Evolutionary conservation across 192 early-diverging fungal species (phyloP).

Genomic region (Anaeromyces robustus): DNA sequence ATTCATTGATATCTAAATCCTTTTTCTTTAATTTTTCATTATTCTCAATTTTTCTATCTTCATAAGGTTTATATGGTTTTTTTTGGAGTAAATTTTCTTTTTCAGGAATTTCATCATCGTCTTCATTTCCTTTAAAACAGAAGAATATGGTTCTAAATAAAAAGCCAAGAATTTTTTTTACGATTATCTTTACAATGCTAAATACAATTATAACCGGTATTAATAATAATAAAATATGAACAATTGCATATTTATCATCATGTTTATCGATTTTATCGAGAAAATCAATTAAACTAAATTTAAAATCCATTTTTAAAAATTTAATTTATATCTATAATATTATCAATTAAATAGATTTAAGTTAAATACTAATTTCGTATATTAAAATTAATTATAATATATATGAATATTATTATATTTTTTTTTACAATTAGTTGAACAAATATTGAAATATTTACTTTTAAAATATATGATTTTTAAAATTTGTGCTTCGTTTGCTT

Average conservation of each 20-base stretch:
- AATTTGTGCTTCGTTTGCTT: too few species aligned
- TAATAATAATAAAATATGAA: background rate
- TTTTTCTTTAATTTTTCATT: background rate
- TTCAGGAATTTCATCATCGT: background rate
- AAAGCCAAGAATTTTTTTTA: background rate
- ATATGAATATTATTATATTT: too few species aligned
- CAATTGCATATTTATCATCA: background rate
- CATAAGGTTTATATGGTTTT: background rate
- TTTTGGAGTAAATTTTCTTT: background rate
- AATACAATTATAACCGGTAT: background rate
- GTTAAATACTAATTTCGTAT: too few species aligned
- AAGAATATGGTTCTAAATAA: background rate
- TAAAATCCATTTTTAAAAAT: background rate
- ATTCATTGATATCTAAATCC: background rate
- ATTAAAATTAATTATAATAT: too few species aligned
- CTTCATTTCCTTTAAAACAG: background rate
- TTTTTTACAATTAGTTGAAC: too few species aligned
- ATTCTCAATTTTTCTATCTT: background rate
- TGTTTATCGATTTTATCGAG: background rate
- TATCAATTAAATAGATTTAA: too few species aligned
- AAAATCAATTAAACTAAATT: background rate
- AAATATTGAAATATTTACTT: too few species aligned
- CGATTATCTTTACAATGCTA: background rate
- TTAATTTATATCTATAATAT: too few species aligned
- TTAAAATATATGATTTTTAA: too few species aligned